Evolutionary conservation across 768 basidiomycete species (phyloP).

Genomic region (Collybiopsis luxurians): DNA sequence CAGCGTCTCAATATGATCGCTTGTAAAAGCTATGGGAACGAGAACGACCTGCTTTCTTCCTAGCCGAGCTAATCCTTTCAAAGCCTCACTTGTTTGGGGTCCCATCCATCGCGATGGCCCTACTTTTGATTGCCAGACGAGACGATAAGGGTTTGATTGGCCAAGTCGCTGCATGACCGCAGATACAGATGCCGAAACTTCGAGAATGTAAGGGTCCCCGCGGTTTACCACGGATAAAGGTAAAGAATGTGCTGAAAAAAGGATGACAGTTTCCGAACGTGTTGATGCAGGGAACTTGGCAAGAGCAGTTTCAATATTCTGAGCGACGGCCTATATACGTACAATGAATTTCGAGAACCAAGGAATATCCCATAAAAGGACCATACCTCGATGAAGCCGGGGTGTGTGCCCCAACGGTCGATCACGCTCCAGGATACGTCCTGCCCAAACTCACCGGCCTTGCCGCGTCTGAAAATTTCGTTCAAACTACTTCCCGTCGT

Average conservation of each 20-base stretch:
- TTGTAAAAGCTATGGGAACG: slow-evolving; percentile 97
- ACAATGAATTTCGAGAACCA: no score
- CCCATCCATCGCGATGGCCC: slow-evolving; percentile 99
- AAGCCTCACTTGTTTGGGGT: slow-evolving; percentile 88
- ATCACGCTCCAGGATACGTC: slow-evolving; percentile 94
- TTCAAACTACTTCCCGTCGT: slow-evolving; percentile 98
- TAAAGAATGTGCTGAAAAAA: slow-evolving; percentile 97
- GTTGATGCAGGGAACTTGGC: slow-evolving; percentile 69
- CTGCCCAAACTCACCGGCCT: slow-evolving; percentile 56
- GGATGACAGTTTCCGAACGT: slow-evolving; percentile 73
- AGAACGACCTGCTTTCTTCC: slow-evolving; percentile 77
- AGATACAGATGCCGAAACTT: slow-evolving; percentile 91
- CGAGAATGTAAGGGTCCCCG: slow-evolving; percentile 94
- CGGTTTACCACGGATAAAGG: slow-evolving; percentile 99
- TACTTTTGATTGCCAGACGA: slow-evolving; percentile 98
- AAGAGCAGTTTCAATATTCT: slow-evolving; percentile 82
- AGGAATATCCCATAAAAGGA: not conserved
- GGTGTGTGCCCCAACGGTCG: slow-evolving; percentile 96
- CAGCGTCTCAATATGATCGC: slow-evolving; percentile 98
- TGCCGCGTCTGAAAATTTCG: slow-evolving; percentile 74
- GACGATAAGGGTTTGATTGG: slow-evolving; percentile 81
- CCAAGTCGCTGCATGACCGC: slow-evolving; percentile 89
- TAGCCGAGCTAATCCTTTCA: slow-evolving; percentile 81
- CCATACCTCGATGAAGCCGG: slow-evolving; percentile 91
- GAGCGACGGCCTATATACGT: slow-evolving; percentile 73